Conservation (phyloP, 805 yeast species). For the Suhomyces sp. region DNA sequence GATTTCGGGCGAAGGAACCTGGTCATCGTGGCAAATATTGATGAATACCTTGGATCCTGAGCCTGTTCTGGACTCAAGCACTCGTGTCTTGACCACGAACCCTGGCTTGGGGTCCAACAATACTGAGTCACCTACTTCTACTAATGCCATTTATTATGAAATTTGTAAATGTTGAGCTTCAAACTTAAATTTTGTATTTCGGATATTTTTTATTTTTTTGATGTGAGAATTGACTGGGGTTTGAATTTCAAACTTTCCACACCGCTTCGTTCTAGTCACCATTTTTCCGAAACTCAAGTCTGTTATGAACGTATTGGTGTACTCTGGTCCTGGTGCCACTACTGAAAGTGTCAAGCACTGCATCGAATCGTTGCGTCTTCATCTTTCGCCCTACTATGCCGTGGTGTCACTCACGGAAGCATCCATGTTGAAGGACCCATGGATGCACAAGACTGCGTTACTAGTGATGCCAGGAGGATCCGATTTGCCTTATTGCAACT, state of each 20-base stretch:
- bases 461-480: constrained; percentile 97
- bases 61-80: constrained; percentile 33
- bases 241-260: not conserved
- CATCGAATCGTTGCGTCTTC: constrained; percentile 65
- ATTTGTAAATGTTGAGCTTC: not conserved
- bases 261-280: not conserved
- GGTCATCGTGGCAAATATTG: constrained; percentile 65
- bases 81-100: constrained; percentile 68
- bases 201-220: not conserved
- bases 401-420: constrained; percentile 67
- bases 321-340: constrained; percentile 70
- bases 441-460: constrained; percentile 76
- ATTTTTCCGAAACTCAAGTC: not conserved
- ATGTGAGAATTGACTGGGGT: not conserved
- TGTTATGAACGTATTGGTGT: constrained; percentile 35
- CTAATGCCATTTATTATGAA: constrained; percentile 5
- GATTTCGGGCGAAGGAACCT: constrained; percentile 59
- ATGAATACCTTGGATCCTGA: constrained; percentile 64
- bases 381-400: constrained; percentile 85
- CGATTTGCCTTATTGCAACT: constrained; percentile 78
- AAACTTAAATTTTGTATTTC: not conserved
- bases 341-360: constrained; percentile 83
- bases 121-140: constrained; percentile 14
- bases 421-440: constrained; percentile 75
- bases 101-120: constrained; percentile 55